These are phyloP conservation scores for Microdochium bolleyi DNA, from an alignment of 2,329 filamentous ascomycete species.

Conservation along the genomic window DNA sequence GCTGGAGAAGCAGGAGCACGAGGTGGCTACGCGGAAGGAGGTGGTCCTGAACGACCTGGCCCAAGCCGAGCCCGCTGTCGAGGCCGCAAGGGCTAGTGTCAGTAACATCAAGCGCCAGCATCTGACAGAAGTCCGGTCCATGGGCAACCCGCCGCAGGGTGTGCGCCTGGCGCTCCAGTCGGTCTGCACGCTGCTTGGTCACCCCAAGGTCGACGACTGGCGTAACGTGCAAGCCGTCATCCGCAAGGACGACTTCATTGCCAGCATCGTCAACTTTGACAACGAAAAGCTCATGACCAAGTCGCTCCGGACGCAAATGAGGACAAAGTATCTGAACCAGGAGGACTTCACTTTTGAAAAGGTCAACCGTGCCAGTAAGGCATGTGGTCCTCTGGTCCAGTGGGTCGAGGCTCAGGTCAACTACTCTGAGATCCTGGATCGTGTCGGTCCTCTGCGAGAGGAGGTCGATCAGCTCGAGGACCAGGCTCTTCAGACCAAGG, in stretches of 20 bases:
- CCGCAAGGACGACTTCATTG: slow-evolving; percentile 91
- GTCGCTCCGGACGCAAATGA: slow-evolving; percentile 76
- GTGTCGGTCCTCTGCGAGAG: slow-evolving; percentile 83
- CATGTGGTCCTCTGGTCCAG: slow-evolving; percentile 91
- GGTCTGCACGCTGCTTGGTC: slow-evolving; percentile 90
- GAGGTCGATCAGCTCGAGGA: slow-evolving; percentile 85
- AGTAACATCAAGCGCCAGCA: slow-evolving; percentile 98
- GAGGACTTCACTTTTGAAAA: slow-evolving; percentile 95
- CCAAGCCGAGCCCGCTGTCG: slow-evolving; percentile 84
- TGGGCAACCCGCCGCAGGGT: slow-evolving; percentile 85
- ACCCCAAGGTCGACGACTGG: slow-evolving; percentile 77
- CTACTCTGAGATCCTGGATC: slow-evolving; percentile 94
- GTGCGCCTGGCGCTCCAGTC: slow-evolving; percentile 90
- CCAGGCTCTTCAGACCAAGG: slow-evolving; percentile 83
- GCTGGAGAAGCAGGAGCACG: slow-evolving; percentile 80
- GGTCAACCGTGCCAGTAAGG: slow-evolving; percentile 93
- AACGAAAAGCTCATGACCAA: slow-evolving; percentile 94
- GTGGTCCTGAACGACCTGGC: slow-evolving; percentile 84
- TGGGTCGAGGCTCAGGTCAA: slow-evolving; percentile 97
- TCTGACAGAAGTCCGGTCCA: slow-evolving; percentile 92
- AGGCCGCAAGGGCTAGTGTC: slow-evolving; percentile 90
- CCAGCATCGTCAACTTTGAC: slow-evolving; percentile 94
- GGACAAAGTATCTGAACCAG: slow-evolving; percentile 82
- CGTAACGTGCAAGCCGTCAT: slow-evolving; percentile 84
- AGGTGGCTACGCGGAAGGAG: slow-evolving; percentile 75